A percentile compares a stretch with the other conserved stretches of the same genome.
phyloP scores from a whole-genome alignment of 2,329 filamentous ascomycete genomes.

The Diaporthe helianthi region DNA sequence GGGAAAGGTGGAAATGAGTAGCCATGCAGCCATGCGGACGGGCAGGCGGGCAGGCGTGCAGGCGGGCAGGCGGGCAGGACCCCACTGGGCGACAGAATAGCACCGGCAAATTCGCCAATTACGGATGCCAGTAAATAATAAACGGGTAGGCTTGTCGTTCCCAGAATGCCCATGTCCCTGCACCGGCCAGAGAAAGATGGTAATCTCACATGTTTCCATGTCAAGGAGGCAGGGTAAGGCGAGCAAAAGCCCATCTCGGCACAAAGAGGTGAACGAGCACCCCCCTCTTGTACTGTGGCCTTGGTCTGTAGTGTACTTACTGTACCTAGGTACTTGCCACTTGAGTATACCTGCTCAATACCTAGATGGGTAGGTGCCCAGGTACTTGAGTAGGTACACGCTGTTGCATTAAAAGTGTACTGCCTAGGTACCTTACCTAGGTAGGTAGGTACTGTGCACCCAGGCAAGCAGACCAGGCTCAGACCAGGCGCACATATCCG shows the following conservation, averaged over 20 bases:
- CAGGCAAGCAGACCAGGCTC: background rate
- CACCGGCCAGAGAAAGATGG: background rate
- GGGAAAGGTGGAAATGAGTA: conserved; percentile 20
- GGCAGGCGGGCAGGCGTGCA: background rate
- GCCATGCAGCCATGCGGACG: background rate
- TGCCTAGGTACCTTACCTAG: too few relatives aligned
- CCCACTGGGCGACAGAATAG: conserved; percentile 15
- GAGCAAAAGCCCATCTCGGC: background rate
- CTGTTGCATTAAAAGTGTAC: background rate
- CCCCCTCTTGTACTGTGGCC: too few relatives aligned
- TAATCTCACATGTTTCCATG: conserved; percentile 10
- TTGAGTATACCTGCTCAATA: too few relatives aligned
- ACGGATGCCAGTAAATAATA: conserved; percentile 23
- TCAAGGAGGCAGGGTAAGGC: background rate
- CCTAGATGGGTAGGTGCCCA: background rate
- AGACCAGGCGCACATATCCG: background rate
- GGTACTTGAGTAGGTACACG: background rate
- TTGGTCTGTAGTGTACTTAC: background rate
- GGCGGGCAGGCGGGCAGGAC: background rate
- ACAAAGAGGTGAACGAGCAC: background rate
- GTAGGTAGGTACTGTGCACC: background rate
- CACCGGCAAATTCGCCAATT: conserved; percentile 27
- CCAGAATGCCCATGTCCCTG: background rate
- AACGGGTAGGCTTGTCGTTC: background rate
- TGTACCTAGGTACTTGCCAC: background rate